Percentiles rank a stretch among this genome's conserved stretches.
Conservation (phyloP, 1,284 basidiomycete species). For the Macrocystidia cucumis region DNA sequence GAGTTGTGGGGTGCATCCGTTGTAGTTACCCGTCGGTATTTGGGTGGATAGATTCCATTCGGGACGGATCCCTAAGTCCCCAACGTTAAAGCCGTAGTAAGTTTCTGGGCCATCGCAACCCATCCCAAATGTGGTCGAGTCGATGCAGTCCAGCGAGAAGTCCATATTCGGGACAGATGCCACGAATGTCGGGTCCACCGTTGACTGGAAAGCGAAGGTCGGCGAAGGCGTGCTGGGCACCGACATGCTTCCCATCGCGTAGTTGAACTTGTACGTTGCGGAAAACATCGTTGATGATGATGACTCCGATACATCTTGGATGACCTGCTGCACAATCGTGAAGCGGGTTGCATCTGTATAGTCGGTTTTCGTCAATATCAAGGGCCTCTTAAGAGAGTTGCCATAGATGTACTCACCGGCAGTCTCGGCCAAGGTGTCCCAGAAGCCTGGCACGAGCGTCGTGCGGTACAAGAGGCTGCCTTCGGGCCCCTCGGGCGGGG, state of each 20-base stretch:
- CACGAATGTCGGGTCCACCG: too few species aligned
- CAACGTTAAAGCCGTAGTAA: slow-evolving; percentile 18
- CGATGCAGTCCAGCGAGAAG: slow-evolving; percentile 9
- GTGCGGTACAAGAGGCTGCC: slow-evolving; percentile 46
- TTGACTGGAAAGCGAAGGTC: too few species aligned
- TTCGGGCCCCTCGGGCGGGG: slow-evolving; percentile 22
- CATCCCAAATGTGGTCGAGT: slow-evolving; percentile 9
- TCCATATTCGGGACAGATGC: slow-evolving; percentile 14
- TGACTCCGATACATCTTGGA: slow-evolving; percentile 21
- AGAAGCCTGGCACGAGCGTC: slow-evolving; percentile 49
- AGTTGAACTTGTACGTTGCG: slow-evolving; percentile 43
- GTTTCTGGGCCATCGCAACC: slow-evolving; percentile 16
- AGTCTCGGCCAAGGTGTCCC: slow-evolving; percentile 44
- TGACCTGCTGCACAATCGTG: slow-evolving; percentile 49
- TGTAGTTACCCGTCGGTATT: slow-evolving; percentile 9
- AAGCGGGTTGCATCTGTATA: slow-evolving; percentile 48
- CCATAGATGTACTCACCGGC: slow-evolving; percentile 32
- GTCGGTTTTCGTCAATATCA: slow-evolving; percentile 8
- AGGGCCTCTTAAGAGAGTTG: background rate
- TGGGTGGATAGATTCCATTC: slow-evolving; percentile 13
- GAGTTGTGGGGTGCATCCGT: slow-evolving; percentile 9
- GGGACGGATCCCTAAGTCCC: slow-evolving; percentile 19
- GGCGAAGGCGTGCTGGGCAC: too few species aligned
- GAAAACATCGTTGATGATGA: slow-evolving; percentile 33
- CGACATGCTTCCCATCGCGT: too few species aligned